phyloP scores from a whole-genome alignment of 2,329 filamentous ascomycete genomes.

The Hymenoscyphus infarciens region DNA sequence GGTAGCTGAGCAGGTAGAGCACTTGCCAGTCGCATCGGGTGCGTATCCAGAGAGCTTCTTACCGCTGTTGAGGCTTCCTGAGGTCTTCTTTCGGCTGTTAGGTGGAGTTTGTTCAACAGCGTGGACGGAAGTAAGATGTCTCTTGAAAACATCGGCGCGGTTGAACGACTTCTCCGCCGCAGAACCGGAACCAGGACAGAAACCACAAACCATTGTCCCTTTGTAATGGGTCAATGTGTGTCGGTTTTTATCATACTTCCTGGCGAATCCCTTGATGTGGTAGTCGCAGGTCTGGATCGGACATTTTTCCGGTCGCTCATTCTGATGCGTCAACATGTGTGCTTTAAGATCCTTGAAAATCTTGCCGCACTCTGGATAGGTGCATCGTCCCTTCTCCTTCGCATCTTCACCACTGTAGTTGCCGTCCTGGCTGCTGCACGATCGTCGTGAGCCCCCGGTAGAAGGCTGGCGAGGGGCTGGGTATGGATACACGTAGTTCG shows the following conservation, averaged over 20 bases:
- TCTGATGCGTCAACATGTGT: conserved; percentile 95
- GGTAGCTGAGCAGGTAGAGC: conserved; percentile 82
- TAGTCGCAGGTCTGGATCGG: conserved; percentile 93
- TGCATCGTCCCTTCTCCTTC: conserved; percentile 43
- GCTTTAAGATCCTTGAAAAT: conserved; percentile 68
- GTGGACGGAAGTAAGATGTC: conserved; percentile 89
- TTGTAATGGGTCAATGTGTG: conserved; percentile 97
- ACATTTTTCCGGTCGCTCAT: conserved; percentile 92
- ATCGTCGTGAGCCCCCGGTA: conserved; percentile 31
- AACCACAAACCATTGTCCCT: conserved; percentile 95
- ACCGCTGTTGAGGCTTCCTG: conserved; percentile 30
- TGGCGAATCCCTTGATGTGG: conserved; percentile 87
- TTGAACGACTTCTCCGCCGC: conserved; percentile 94
- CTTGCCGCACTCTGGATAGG: conserved; percentile 55
- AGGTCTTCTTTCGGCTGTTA: conserved; percentile 73
- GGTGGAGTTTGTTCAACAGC: conserved; percentile 91
- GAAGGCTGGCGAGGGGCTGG: conserved; percentile 28
- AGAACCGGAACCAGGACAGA: conserved; percentile 85
- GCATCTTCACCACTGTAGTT: conserved; percentile 35
- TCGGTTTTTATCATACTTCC: conserved; percentile 97
- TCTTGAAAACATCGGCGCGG: conserved; percentile 93
- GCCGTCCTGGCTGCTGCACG: conserved; percentile 32
- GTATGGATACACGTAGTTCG: conserved; percentile 32
- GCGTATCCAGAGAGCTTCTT: conserved; percentile 67
- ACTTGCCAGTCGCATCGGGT: conserved; percentile 77